Conservation (phyloP, 2,329 filamentous ascomycete genomes). For the Trichophyton schoenleinii region DNA sequence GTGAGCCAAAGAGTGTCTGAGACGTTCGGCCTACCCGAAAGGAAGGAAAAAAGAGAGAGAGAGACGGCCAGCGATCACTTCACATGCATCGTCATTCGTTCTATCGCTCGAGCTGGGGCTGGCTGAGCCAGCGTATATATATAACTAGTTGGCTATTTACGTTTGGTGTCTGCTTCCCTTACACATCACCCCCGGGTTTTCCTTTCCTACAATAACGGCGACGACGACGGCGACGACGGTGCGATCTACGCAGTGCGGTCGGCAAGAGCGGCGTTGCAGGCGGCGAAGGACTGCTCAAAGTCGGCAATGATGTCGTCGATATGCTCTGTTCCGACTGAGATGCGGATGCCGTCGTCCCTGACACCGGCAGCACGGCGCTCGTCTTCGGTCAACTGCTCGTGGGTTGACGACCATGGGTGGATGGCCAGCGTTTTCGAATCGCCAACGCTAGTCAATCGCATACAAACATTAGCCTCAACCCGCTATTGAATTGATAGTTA, state of each 20-base stretch:
- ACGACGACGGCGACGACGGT: no score
- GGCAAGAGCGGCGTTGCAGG: constrained; percentile 22
- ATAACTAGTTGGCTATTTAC: no score
- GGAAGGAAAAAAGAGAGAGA: background rate
- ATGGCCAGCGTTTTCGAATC: constrained; percentile 92
- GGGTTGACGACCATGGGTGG: constrained; percentile 89
- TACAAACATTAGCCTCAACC: background rate
- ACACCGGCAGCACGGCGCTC: constrained; percentile 73
- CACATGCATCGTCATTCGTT: background rate
- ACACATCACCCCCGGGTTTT: background rate
- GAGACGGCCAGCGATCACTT: background rate
- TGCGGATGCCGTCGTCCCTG: constrained; percentile 79
- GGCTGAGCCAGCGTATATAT: no score
- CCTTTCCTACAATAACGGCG: background rate
- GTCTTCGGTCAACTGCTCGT: constrained; percentile 76
- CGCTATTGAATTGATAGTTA: background rate
- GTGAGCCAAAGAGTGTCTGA: no score
- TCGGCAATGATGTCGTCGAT: constrained; percentile 96
- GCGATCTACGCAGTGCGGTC: constrained; percentile 5
- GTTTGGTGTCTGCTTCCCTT: background rate
- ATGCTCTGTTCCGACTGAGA: constrained; percentile 90
- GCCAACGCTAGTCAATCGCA: constrained; percentile 47
- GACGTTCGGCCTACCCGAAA: background rate
- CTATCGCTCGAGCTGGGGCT: background rate
- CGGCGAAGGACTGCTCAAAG: constrained; percentile 79